A percentile compares a stretch with the other conserved stretches of the same genome.
These are phyloP conservation scores for Acacia concinna DNA, from an alignment of 331 rosid genomes.

Conservation along the genomic window DNA sequence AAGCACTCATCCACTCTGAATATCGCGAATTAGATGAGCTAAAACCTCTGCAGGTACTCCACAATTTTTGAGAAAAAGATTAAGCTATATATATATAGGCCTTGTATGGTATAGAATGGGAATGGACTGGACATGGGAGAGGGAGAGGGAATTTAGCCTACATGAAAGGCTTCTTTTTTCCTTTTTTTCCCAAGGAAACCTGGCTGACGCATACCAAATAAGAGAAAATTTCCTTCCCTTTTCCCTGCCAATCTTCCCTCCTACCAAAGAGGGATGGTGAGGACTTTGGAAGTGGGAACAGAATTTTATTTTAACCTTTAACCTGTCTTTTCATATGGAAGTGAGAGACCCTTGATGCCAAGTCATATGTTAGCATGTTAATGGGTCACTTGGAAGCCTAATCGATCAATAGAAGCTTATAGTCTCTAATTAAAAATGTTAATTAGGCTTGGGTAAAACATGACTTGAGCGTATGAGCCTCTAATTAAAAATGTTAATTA, in stretches of 20 bases:
- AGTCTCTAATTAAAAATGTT: background rate
- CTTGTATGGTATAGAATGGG: background rate
- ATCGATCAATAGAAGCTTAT: background rate
- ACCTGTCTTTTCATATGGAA: background rate
- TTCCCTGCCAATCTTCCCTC: no score
- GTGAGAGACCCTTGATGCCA: background rate
- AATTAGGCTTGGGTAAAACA: conserved; percentile 10
- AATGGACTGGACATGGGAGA: background rate
- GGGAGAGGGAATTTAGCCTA: background rate
- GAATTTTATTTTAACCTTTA: background rate
- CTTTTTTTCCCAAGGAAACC: background rate
- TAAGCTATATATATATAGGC: background rate
- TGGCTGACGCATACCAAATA: background rate
- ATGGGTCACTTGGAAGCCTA: background rate
- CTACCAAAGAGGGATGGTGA: no score
- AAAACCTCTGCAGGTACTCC: conserved; percentile 84
- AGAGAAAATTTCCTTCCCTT: background rate
- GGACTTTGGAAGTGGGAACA: background rate
- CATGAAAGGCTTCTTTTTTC: background rate
- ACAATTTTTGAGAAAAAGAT: background rate
- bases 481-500: background rate
- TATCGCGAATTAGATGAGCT: conserved; percentile 51
- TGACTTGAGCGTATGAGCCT: conserved; percentile 14
- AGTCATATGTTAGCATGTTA: background rate
- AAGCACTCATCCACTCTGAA: conserved; percentile 45